Evolutionary conservation across 495 filamentous ascomycete species (phyloP).

Genomic region (Penicillium egyptiacum): DNA sequence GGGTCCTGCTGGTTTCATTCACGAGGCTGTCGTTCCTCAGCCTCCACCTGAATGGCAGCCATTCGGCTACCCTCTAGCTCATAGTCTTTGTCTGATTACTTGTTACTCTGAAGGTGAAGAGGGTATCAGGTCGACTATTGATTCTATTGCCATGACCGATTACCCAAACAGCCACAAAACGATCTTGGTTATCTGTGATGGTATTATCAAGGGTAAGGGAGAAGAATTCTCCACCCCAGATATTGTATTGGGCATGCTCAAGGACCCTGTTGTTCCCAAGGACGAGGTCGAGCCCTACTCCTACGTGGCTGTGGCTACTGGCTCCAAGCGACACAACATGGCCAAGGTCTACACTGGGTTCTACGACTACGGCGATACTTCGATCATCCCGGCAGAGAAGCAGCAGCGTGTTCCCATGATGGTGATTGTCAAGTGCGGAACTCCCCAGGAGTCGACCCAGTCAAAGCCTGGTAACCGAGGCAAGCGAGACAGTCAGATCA

Average conservation of each 20-base stretch:
- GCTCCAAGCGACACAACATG: conserved; percentile 98
- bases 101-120: conserved; percentile 96
- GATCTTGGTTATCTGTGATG: conserved; percentile 94
- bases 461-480: conserved; percentile 94
- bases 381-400: conserved; percentile 75
- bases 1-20: conserved; percentile 91
- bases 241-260: conserved; percentile 89
- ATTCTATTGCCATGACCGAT: conserved; percentile 96
- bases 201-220: conserved; percentile 94
- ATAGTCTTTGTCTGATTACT: conserved; percentile 91
- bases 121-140: conserved; percentile 87
- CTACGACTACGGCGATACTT: conserved; percentile 89
- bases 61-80: conserved; percentile 91
- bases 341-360: conserved; percentile 97
- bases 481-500: conserved; percentile 98
- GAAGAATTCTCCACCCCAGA: conserved; percentile 88
- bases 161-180: conserved; percentile 99
- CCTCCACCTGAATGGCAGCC: conserved; percentile 97
- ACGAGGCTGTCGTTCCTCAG: conserved; percentile 93
- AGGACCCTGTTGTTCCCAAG: conserved; percentile 74
- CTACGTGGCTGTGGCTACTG: conserved; percentile 94
- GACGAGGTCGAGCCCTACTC: conserved; percentile 85
- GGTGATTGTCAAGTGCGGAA: conserved; percentile 93
- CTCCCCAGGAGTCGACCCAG: conserved; percentile 75
- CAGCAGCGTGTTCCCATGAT: conserved; percentile 99